Evolutionary conservation across 2,329 filamentous ascomycete genomes (phyloP).

Genomic region (Coleophoma eucalyptorum): DNA sequence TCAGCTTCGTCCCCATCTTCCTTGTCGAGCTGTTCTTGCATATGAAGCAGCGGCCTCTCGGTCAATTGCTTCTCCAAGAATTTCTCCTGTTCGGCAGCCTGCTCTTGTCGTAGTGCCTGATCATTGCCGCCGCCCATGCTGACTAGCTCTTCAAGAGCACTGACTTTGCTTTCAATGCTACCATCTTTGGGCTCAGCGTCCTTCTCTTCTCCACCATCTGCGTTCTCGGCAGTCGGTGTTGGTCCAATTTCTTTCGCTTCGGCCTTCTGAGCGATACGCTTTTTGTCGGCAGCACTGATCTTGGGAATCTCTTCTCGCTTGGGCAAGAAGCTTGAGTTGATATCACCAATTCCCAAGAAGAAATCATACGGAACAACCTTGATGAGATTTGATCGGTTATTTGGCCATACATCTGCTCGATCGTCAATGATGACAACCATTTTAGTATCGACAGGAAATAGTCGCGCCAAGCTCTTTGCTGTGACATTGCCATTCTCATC

Average conservation of each 20-base stretch:
- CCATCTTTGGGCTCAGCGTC: constrained; percentile 1
- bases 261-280: constrained; percentile 5
- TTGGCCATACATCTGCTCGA: constrained; percentile 89
- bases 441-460: constrained; percentile 95
- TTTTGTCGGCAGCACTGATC: constrained; percentile 16
- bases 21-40: constrained; percentile 87
- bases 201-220: background rate
- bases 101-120: constrained; percentile 63
- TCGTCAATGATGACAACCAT: constrained; percentile 99
- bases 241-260: constrained; percentile 1
- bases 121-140: constrained; percentile 71
- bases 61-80: constrained; percentile 83
- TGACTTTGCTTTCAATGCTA: constrained; percentile 11
- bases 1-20: constrained; percentile 62
- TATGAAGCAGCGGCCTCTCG: constrained; percentile 83
- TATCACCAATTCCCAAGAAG: constrained; percentile 96
- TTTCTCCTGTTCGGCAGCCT: constrained; percentile 83
- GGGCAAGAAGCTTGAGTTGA: constrained; percentile 95
- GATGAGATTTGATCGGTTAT: constrained; percentile 87
- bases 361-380: constrained; percentile 96
- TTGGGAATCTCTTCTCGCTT: constrained; percentile 58
- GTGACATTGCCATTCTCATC: constrained; percentile 95
- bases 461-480: constrained; percentile 80
- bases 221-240: background rate
- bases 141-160: constrained; percentile 69